Base-by-base conservation (phyloP, 495 filamentous ascomycete species). In the Penicillium cataractarum region DNA sequence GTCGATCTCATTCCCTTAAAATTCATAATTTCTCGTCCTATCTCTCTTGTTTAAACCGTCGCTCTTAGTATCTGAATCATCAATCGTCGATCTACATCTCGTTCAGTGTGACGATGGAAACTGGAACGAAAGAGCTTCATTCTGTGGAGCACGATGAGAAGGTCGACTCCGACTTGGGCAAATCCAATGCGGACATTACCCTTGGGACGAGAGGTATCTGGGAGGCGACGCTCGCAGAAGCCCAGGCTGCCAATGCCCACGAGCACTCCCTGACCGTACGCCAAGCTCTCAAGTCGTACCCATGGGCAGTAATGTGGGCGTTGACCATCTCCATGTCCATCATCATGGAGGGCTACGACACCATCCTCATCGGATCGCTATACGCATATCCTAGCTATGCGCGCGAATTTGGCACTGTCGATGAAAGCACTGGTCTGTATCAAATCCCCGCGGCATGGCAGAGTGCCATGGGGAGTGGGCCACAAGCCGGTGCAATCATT, bases 381-480 rank as follows among this genome's bases (percentile, higher is more conserved):
- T 74, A 71, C 40, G 75, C 65, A 0, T 74, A 74, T 55, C 72
- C 74, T 21, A 57, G 63, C 62, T 90, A 89, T 76, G 84, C 84
- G 61, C 68, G 66, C 53, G 84, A 86, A 55, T 90, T 89, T 68
- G 89, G 29, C 29, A 31, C 29, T 7, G 29, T 31, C 29, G 29
- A 31, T 31, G 88, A 22, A 71, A 66, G 73, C 50, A 31, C 29
- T 31, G 29, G 29, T 31, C 29, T 31, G 68, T 89, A 87, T 67
- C 80, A 90, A 62, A 76, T 90, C 6, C 70, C 86, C 6, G 84
- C 85, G 8, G 66, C 78, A 10, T 92, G 89, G 89, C 88, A 91
- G 66, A 78, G 86, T 5, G 88, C 87, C 13, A 73, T 91, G 13
- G 86, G 83, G 35, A 89, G 88, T 60, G 88, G 75, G 10, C 73